Conservation (phyloP, 352 stramenopile species). For the Globisporangium orthogonon region DNA sequence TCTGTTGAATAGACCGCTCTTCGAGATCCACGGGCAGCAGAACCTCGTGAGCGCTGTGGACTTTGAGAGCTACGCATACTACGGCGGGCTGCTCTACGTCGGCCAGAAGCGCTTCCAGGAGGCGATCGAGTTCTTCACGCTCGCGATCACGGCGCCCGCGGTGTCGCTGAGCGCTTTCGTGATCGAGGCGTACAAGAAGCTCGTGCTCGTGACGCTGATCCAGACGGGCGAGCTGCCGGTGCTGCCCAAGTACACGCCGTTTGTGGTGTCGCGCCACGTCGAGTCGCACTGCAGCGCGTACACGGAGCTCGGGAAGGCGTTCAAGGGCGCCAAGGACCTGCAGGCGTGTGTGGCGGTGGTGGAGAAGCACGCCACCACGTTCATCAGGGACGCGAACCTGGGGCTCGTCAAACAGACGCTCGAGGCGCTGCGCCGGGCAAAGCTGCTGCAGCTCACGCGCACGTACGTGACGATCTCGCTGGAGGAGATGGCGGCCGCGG, state of each 20-base stretch:
- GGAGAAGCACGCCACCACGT: conserved; percentile 33
- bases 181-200: conserved; percentile 82
- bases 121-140: conserved; percentile 63
- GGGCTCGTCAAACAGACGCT: conserved; percentile 79
- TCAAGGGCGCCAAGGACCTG: conserved; percentile 36
- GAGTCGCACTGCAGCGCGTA: conserved; percentile 64
- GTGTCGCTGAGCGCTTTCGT: conserved; percentile 70
- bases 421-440: conserved; percentile 55
- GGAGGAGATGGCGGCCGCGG: conserved; percentile 44
- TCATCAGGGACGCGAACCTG: conserved; percentile 58
- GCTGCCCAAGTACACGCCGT: conserved; percentile 78
- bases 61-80: conserved; percentile 82
- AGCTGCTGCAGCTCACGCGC: conserved; percentile 66
- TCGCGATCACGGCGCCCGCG: conserved; percentile 68
- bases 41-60: conserved; percentile 50
- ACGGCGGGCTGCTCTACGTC: conserved; percentile 65
- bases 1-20: conserved; percentile 34
- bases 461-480: conserved; percentile 78
- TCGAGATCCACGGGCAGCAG: conserved; percentile 62
- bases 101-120: conserved; percentile 76
- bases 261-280: conserved; percentile 65
- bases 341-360: conserved; percentile 23
- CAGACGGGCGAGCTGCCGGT: conserved; percentile 34
- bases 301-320: conserved; percentile 46
- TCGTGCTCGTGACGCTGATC: conserved; percentile 65